Evolutionary conservation across 768 basidiomycete genomes (phyloP), one percentile per base, ranked within the genome.

Genomic region (Candolleomyces eurysporus): DNA sequence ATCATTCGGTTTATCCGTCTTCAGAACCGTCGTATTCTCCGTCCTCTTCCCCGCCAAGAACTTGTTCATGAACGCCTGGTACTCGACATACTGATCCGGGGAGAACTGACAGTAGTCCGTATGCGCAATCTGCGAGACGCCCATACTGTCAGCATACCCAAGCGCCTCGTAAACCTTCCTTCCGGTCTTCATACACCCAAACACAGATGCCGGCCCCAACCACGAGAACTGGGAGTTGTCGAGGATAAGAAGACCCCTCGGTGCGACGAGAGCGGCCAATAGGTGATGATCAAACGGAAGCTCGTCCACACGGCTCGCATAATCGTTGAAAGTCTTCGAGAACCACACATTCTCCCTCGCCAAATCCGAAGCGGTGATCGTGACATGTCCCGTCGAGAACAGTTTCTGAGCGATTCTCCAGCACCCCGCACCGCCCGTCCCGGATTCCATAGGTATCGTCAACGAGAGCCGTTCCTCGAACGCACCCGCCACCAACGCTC

Each of bases 371-470:
- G 84, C 83, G 5, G 82, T 83, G 69, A 85, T 82, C 0, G 80
- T 81, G 48, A 63, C 64, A 30, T 71, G 70, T 1, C 84, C 84
- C 17, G 64, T 66, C 30, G 68, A 62, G 63, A 78, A 70, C 75
- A 83, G 76, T 49, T 67, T 78, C 62, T 81, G 76, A 16, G 84
- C 84, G 56, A 87, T 73, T 31, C 84, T 78, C 84, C 84, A 87
- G 72, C 80, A 83, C n/a, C 79, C 81, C 26, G 77, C 79, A 8
- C 85, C 84, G 50, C 85, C 84, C 10, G 83, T 82, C 10, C 85
- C 85, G 9, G 84, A 85, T 69, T 87, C 84, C 68, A 85, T 84
- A 3, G 84, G 82, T 62, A 87, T 83, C 6, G 84, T 86, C 61
- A 87, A 74, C 5, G 80, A 80, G 62, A 87, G 81, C 58, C 84